A percentile compares a stretch with the other conserved stretches of the same genome.
Evolutionary conservation across 75 land plant species (phyloP).

Genomic region (Cryptomeria japonica): DNA sequence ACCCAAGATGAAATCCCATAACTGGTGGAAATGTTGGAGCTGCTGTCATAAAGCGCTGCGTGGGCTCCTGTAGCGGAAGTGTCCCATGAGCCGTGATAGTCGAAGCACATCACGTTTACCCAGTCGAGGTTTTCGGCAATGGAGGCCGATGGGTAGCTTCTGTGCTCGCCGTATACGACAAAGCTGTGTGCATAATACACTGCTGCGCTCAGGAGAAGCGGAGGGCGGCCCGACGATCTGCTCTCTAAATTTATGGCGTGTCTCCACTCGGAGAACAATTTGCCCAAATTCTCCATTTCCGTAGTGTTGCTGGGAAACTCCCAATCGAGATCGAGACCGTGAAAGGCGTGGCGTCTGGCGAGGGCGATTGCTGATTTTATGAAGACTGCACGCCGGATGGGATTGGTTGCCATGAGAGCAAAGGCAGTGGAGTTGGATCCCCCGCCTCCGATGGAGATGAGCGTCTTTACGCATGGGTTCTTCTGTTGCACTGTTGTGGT

Average conservation of each 20-base stretch:
- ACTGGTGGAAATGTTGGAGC: slow-evolving; percentile 31
- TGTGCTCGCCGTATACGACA: neutral
- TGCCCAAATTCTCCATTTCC: slow-evolving; percentile 52
- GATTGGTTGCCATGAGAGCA: slow-evolving; percentile 38
- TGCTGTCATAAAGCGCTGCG: slow-evolving; percentile 52
- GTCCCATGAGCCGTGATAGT: slow-evolving; percentile 65
- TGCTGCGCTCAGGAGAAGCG: slow-evolving; percentile 62
- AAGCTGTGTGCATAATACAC: slow-evolving; percentile 39
- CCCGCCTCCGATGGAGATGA: slow-evolving; percentile 72
- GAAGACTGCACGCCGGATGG: slow-evolving; percentile 24
- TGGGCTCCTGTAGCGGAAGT: slow-evolving; percentile 47
- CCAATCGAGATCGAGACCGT: slow-evolving; percentile 85
- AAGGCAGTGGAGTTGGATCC: slow-evolving; percentile 21
- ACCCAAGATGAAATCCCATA: slow-evolving; percentile 70
- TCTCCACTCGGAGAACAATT: slow-evolving; percentile 54
- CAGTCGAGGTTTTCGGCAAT: slow-evolving; percentile 48
- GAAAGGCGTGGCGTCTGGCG: slow-evolving; percentile 55
- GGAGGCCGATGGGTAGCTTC: slow-evolving; percentile 36
- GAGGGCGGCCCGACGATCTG: slow-evolving; percentile 11
- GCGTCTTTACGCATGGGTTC: slow-evolving; percentile 41
- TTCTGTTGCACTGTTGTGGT: slow-evolving; percentile 32
- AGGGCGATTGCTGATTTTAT: slow-evolving; percentile 40
- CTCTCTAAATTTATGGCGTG: slow-evolving; percentile 29
- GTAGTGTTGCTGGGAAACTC: slow-evolving; percentile 49
- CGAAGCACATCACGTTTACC: slow-evolving; percentile 57